Evolutionary conservation across 345 rosid genomes (phyloP), one percentile per base, ranked within the genome.

Genomic region (Garcia nutans): DNA sequence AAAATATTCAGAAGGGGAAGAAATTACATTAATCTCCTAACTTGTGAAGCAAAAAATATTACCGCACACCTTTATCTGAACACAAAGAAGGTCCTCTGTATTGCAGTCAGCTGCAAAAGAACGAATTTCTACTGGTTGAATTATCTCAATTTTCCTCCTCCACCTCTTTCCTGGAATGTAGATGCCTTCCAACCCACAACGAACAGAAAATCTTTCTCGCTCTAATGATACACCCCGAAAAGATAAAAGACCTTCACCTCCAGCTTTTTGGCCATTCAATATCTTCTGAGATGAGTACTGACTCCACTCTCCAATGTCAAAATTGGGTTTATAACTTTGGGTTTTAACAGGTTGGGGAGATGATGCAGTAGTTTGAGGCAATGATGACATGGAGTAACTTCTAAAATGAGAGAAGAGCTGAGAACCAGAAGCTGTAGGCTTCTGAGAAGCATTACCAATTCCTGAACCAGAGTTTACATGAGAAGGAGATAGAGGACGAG

Each of bases 321-420:
- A 89, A 69, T 82, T 73, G 69, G 95, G 91, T 78, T 88, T 93
- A 71, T 94, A 84, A 85, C 95, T 91, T 76, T 85, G 97, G 70
- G 86, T 76, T 82, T 89, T 89, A 63, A 82, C 64, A 76, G 92
- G 85, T 76, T 84, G 86, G 79, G 88, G 11, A 55, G 92, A 83
- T 76, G 92, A 85, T 76, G 81, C 64, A 80, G 83, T 78, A 86
- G 71, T 89, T 81, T 93, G 99, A 74, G 99, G 98, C 61, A 93
- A 86, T 62, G 99, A 81, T 59, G 99, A 96, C 99, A 96, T 93
- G 69, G 98, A 96, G 82, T 96, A 93, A 84, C 96, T 96, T 87
- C 98, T 89, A 80, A 93, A 86, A 86, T 96, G 88, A 70, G 99
- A 92, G 58, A 93, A 89, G 81, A 96, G 90, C 73, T 91, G 98